Evolutionary conservation across 1,139 yeast species (phyloP), one percentile per base, ranked within the genome.

Genomic region (Oligophagozyma castellii): DNA sequence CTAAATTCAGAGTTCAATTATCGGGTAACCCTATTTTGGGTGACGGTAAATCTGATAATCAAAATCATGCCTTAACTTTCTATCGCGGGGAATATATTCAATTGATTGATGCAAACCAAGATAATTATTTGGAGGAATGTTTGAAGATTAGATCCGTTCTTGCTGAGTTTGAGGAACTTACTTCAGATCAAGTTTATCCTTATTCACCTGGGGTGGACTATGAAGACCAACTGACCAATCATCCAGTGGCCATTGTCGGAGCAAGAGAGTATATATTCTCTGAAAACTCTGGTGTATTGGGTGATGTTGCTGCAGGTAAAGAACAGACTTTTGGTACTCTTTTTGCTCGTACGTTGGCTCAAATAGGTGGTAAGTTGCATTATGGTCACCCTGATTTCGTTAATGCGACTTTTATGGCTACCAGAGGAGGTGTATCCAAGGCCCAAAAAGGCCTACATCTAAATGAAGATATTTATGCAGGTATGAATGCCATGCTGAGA

Each of bases 251-350:
- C 33, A 86, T 89, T 56, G 83, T 89, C 46, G 98, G 98, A 74
- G 96, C 98, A 34, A 80, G 98, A 67, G 98, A 89, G 64, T 89
- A 89, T 63, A 89, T 89, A 63, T 89, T 89, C 79, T 83, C 95
- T 39, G 98, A 89, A 63, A 89, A 86, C 66, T 79, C 93, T 43
- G 98, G 98, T 77, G 83, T 89, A 49, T 70, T 89, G 46, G 98
- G 98, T 76, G 98, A 89, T 62, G 92, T 89, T 59, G 98, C 98
- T 47, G 98, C 98, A 44, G 98, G 96, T 73, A 89, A 89, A 65
- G 98, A 89, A 70, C 98, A 89, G 61, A 89, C 98, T 45, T 89
- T 89, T 57, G 98, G 98, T 74, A 89, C 98, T n/a, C 65, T 89
- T 57, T 89, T 89, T 54, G 93, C 96, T 24, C 79, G 98, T 70